Evolutionary conservation across 1,284 basidiomycete genomes (phyloP).

Genomic region (Chalciporus sp.): DNA sequence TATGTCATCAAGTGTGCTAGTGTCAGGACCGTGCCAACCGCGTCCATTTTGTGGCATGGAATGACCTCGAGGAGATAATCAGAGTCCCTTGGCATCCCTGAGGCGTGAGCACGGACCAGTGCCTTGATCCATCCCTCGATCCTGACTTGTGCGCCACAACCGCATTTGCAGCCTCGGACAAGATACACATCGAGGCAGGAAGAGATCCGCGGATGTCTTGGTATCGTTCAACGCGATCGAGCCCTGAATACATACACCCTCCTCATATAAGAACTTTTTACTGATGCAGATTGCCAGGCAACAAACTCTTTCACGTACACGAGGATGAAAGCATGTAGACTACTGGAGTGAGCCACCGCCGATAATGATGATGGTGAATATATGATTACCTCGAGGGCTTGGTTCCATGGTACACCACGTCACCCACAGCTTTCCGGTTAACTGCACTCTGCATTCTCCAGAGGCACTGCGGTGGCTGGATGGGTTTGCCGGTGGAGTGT

Average conservation of each 20-base stretch:
- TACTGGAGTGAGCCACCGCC: background rate
- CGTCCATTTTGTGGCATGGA: background rate
- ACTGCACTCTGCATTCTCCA: conserved; percentile 9
- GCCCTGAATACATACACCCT: background rate
- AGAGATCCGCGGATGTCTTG: conserved; percentile 5
- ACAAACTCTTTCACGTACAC: conserved; percentile 21
- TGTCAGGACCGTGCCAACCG: background rate
- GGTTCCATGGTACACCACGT: background rate
- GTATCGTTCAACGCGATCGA: background rate
- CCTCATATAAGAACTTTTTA: conserved; percentile 6
- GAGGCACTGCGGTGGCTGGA: background rate
- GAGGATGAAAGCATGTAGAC: conserved; percentile 7
- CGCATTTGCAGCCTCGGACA: background rate
- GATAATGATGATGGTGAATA: conserved; percentile 1
- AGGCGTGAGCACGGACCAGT: background rate
- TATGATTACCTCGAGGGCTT: background rate
- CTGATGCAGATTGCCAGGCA: conserved; percentile 32
- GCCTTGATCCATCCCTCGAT: background rate
- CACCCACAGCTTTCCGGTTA: conserved; percentile 15
- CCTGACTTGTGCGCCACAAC: background rate
- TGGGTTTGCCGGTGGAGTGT: conserved; percentile 13
- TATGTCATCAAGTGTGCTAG: too few relatives aligned
- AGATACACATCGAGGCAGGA: background rate
- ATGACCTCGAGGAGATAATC: background rate
- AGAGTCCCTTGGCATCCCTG: background rate